Percentiles rank a stretch among this genome's conserved stretches.
These are phyloP conservation scores for Monosporozyma siamensis DNA, from an alignment of 805 yeast species.

Conservation along the genomic window DNA sequence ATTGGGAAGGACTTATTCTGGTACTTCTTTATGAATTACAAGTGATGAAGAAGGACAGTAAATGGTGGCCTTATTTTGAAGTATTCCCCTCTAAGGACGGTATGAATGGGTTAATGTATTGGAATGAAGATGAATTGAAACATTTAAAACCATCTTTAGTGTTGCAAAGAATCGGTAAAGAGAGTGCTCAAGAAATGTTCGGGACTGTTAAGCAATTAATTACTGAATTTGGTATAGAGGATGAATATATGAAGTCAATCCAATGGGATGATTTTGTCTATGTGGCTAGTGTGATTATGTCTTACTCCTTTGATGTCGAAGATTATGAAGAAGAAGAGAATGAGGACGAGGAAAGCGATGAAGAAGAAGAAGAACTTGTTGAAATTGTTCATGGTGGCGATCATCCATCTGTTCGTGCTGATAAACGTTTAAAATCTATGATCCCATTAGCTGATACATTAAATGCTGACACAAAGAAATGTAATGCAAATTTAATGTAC, in stretches of 20 bases:
- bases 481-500: constrained; percentile 64
- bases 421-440: constrained; percentile 62
- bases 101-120: constrained; percentile 68
- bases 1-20: constrained; percentile 74
- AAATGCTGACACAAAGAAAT: constrained; percentile 70
- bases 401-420: constrained; percentile 21
- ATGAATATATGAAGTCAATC: constrained; percentile 28
- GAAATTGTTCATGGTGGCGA: constrained; percentile 3
- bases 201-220: constrained; percentile 25
- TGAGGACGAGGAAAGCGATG: constrained; percentile 31
- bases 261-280: constrained; percentile 53
- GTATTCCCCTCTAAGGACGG: constrained; percentile 48
- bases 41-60: constrained; percentile 36
- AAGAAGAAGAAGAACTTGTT: constrained; percentile 29
- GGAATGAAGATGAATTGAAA: constrained; percentile 56
- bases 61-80: constrained; percentile 63
- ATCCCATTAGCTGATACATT: constrained; percentile 88
- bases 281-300: constrained; percentile 74
- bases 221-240: constrained; percentile 18
- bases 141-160: constrained; percentile 62
- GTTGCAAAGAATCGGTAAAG: constrained; percentile 59
- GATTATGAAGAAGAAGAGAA: constrained; percentile 28
- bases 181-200: constrained; percentile 55
- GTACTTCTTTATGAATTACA: constrained; percentile 54
- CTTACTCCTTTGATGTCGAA: constrained; percentile 85